phyloP scores from a whole-genome alignment of 2,329 filamentous ascomycete genomes.

The Nigrospora sphaerica region DNA sequence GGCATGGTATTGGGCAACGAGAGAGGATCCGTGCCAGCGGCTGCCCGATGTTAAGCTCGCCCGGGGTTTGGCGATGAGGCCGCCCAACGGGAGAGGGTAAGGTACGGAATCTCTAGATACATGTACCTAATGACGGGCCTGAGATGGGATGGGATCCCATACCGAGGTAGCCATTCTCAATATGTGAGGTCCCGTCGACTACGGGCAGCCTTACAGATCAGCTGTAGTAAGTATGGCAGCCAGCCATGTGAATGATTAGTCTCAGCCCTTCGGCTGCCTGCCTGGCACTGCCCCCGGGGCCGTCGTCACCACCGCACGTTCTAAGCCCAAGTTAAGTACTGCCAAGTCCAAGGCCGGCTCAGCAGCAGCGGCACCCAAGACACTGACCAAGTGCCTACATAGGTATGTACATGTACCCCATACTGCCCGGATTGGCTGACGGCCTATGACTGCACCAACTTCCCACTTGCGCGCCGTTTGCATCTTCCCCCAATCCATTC shows the following conservation, averaged over 20 bases:
- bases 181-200: background rate
- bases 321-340: background rate
- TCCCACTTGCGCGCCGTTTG: background rate
- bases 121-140: no score
- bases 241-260: background rate
- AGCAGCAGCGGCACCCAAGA: background rate
- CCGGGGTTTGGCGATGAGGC: no score
- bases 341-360: background rate
- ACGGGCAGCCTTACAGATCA: background rate
- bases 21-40: no score
- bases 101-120: no score
- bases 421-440: no score
- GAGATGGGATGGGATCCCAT: no score
- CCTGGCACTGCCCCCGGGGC: background rate
- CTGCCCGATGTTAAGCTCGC: no score
- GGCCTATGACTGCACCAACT: background rate
- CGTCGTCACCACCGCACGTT: constrained; percentile 1
- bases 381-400: background rate
- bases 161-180: no score
- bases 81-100: no score
- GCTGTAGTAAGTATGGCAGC: background rate
- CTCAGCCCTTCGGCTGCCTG: background rate
- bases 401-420: background rate
- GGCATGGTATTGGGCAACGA: no score
- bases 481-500: background rate